These are phyloP conservation scores for Hypoxylon rickii DNA, from an alignment of 495 filamentous ascomycete species.

Conservation along the genomic window DNA sequence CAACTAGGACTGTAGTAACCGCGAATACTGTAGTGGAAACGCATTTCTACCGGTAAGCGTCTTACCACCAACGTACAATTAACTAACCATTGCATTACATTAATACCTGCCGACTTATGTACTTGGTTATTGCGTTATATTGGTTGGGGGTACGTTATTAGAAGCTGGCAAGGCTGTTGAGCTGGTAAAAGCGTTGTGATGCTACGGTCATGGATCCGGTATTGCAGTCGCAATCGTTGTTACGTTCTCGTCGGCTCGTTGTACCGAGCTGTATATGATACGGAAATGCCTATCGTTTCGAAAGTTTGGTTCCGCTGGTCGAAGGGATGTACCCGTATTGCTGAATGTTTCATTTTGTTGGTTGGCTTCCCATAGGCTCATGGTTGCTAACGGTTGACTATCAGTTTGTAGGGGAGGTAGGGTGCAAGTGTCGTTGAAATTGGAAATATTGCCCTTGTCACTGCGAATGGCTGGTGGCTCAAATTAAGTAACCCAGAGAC, in stretches of 20 bases:
- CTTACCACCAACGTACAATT: slow-evolving; percentile 27
- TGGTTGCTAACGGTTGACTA: too few relatives aligned
- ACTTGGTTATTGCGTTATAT: too few relatives aligned
- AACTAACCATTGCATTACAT: too few relatives aligned
- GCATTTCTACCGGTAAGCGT: slow-evolving; percentile 31
- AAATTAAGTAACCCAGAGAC: too few relatives aligned
- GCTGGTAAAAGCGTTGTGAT: too few relatives aligned
- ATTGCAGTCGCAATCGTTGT: slow-evolving; percentile 22
- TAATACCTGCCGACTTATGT: too few relatives aligned
- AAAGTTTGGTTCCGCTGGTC: slow-evolving; percentile 5
- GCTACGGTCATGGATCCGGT: slow-evolving; percentile 4
- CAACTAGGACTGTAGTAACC: slow-evolving; percentile 13
- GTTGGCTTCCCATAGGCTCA: neutral
- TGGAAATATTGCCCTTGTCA: too few relatives aligned
- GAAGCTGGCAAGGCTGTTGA: too few relatives aligned
- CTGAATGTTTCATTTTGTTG: neutral
- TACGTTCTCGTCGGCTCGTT: slow-evolving; percentile 12
- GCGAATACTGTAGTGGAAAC: neutral
- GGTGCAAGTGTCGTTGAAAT: slow-evolving; percentile 12
- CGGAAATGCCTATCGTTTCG: neutral
- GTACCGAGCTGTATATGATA: neutral
- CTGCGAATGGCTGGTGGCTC: slow-evolving; percentile 27
- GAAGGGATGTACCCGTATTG: slow-evolving; percentile 7
- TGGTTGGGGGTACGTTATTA: too few relatives aligned
- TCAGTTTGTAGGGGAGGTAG: neutral